Evolutionary conservation across 306 rosid species (phyloP).

Genomic region (Myrica gale): DNA sequence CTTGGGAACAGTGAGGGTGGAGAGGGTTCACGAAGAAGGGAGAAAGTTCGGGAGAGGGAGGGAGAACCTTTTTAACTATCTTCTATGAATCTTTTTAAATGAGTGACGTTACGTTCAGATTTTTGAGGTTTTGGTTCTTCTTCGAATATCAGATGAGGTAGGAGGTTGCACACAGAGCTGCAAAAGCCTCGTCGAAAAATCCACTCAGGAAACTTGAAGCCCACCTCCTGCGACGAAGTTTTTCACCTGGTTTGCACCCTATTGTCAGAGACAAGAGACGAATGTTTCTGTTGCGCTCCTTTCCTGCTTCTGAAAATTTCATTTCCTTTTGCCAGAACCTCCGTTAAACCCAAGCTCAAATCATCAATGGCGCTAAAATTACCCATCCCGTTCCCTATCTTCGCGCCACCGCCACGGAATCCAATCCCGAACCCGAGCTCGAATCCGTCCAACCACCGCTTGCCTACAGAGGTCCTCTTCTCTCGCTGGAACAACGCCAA

Average conservation of each 20-base stretch:
- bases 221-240: not conserved
- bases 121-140: not conserved
- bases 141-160: not conserved
- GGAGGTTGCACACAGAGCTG: not conserved
- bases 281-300: not conserved
- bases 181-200: not conserved
- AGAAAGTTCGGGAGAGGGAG: too few relatives aligned
- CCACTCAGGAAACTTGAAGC: too few relatives aligned
- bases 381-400: constrained; percentile 47
- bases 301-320: not conserved
- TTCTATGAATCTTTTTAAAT: too few relatives aligned
- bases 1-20: too few relatives aligned
- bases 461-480: constrained; percentile 47
- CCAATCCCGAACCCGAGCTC: constrained; percentile 30
- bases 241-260: not conserved
- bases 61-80: too few relatives aligned
- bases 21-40: too few relatives aligned
- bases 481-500: constrained; percentile 74
- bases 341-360: not conserved
- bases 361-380: constrained; percentile 60
- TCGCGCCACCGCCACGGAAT: constrained; percentile 32
- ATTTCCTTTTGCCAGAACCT: not conserved
- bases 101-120: too few relatives aligned
- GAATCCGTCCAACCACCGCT: constrained; percentile 28
- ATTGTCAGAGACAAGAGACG: not conserved